Evolutionary conservation across 2,329 filamentous ascomycete species (phyloP), one percentile per base, ranked within the genome.

Genomic region (Rhynchosporium graminicola): DNA sequence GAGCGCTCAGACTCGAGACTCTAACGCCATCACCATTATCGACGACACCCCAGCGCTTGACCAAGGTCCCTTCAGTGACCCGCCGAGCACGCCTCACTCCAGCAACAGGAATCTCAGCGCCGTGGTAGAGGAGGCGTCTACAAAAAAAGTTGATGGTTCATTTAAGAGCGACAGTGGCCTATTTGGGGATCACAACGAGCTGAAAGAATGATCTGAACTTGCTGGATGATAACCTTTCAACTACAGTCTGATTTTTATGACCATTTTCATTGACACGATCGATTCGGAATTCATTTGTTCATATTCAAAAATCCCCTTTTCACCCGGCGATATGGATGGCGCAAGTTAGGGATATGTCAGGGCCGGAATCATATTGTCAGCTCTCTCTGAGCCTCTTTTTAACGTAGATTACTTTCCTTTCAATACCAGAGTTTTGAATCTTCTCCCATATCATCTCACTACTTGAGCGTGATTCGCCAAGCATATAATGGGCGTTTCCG

Each of bases 11-110:
- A 68, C 68, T 3, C 75, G 76, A 42, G 78, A 80, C 62, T 82
- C 80, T 0, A 77, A 74, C 15, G 76, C 79, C 38, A 76, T 78
- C 6, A 83, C 82, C 0, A 75, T 82, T 45, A 80, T 83, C 50
- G 79, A 81, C 13, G 80, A 82, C 57, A 80, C 82, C 2, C 78
- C 82, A 1, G 70, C 73, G 2, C 68, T 77, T n/a, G 81, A 84
- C 63, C 80, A 85, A 68, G 80, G 85, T 0, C 85, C 85, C 0
- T 88, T 88, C 71, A 80, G 80, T 7, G 85, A 87, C 65, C 84
- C 83, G 1, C 80, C 82, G 2, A 69, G 71, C 58, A 68, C 68
- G 58, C 63, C 62, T 33, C 68, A 76, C 59, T 71, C 75, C 62
- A 82, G 78, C 66, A 77, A 76, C 12, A 78, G 77, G 12, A 82